Evolutionary conservation across 2,329 filamentous ascomycete genomes (phyloP), one percentile per base, ranked within the genome.

Genomic region (Penicillium sp.): DNA sequence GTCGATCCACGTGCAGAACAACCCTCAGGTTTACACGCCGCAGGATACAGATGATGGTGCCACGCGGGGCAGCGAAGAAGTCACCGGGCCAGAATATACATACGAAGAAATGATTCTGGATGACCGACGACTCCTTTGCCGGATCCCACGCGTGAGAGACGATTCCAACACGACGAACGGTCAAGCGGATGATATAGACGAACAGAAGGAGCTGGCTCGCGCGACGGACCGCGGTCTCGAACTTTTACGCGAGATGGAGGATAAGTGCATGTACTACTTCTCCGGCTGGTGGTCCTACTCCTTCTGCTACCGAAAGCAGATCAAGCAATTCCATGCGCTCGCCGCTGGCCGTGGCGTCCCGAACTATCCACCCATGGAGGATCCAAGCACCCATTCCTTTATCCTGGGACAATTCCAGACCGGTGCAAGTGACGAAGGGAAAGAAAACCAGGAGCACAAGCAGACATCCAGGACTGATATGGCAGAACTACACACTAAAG

Each of bases 251-350:
- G 84, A 86, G 24, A 86, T 96, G 72, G 82, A 92, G 47, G 88
- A 86, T 3, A 81, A 82, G 45, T 96, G 92, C 70, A 82, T 96
- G 57, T 95, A 92, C 75, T 89, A 84, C 69, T 75, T 91, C 58
- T 88, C 85, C 1, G 92, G 92, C 0, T 96, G 92, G 92, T 96
- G 92, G 92, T 94, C 88, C 66, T 96, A 96, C 73, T 88, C 87
- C 62, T 96, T 96, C 71, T 96, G 92, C 78, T 94, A 95, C 74
- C 89, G 89, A 67, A 81, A 86, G 55, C 85, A 92, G 57, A 86
- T 96, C 55, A 88, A 89, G 64, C 92, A 96, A 72, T 96, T 95
- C 72, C 92, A 96, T 69, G 90, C 90, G 40, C 75, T 92, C 53
- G 82, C 90, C 0, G 84, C 84, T 2, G 80, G 83, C 40, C 84